Evolutionary conservation across 2,329 filamentous ascomycete species (phyloP), one percentile per base, ranked within the genome.

Genomic region (Mycosphaerella sp.): DNA sequence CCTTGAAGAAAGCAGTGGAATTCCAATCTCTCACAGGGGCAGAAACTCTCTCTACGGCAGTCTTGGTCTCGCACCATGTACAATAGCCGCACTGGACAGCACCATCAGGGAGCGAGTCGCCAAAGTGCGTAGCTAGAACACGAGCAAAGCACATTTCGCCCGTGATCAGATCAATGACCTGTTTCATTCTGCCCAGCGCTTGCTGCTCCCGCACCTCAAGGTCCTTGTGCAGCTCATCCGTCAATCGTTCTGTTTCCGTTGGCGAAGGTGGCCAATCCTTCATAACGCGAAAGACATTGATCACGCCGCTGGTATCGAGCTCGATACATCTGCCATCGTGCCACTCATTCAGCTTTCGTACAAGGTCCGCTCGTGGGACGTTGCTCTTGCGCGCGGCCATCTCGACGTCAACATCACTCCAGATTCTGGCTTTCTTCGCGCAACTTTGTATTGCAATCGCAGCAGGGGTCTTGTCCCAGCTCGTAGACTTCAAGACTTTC

Each of bases 91-190:
- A 84, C 14, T 72, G 67, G 0, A 62, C 56, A 43, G 71, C 71
- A 0, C 66, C 66, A 4, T 68, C 66, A 0, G 74, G 73, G 2
- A 80, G 63, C 3, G 63, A 63, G 64, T 81, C 80, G 17, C 79
- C 80, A 54, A 84, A 83, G 57, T 84, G 77, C 21, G 71, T 59
- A 0, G 80, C 77, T 0, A 85, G 68, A 0, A 71, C 66, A 1
- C 67, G 65, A 0, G 80, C 75, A 50, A 81, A 77, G 58, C 81
- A 84, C 16, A 66, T 62, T 2, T 63, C 57, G 0, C 69, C 72
- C 0, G 79, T 82, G 50, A 84, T 68, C 2, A 84, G 70, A n/a
- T 73, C 62, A 18, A 77, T 68, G 3, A 84, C 71, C 14, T 77
- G 64, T 16, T 76, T 66, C 0, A 76, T 73, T 0, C 79, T 74